Conservation (phyloP, 2,329 filamentous ascomycete genomes). For the Clarireedia homoeocarpa region DNA sequence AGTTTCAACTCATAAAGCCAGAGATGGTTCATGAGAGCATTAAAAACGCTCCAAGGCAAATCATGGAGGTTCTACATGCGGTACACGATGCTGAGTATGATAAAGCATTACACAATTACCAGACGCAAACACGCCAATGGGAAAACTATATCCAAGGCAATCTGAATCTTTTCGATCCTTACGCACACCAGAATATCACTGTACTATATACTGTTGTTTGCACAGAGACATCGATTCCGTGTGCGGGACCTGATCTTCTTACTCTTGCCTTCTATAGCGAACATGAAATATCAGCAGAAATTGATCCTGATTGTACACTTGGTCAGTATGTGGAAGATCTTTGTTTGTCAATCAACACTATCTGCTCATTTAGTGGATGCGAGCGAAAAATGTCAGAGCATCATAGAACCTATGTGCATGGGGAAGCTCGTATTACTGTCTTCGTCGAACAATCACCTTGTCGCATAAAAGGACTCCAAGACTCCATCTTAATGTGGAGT, state of each 20-base stretch:
- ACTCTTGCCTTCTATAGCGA: conserved; percentile 92
- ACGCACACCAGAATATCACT: conserved; percentile 92
- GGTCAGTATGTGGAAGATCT: conserved; percentile 94
- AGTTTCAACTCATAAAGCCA: conserved; percentile 85
- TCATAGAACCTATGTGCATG: conserved; percentile 94
- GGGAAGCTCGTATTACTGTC: conserved; percentile 85
- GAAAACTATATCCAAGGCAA: conserved; percentile 89
- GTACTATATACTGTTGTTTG: conserved; percentile 91
- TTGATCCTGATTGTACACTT: conserved; percentile 83
- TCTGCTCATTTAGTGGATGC: conserved; percentile 78
- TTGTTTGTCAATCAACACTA: conserved; percentile 65
- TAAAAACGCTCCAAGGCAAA: conserved; percentile 71
- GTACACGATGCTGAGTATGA: conserved; percentile 97
- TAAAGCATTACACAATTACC: conserved; percentile 86
- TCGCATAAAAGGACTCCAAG: conserved; percentile 55
- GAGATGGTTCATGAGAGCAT: conserved; percentile 89
- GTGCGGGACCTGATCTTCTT: conserved; percentile 82
- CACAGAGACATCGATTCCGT: conserved; percentile 87
- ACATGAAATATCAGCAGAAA: conserved; percentile 53
- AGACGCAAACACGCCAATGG: conserved; percentile 93
- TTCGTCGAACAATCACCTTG: conserved; percentile 72
- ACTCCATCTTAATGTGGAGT: conserved; percentile 95
- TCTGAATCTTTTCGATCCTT: conserved; percentile 84
- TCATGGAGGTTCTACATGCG: conserved; percentile 88
- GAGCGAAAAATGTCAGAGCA: conserved; percentile 86